Base-by-base conservation (phyloP, 2,329 filamentous ascomycete species). In the Colletotrichum sojae region DNA sequence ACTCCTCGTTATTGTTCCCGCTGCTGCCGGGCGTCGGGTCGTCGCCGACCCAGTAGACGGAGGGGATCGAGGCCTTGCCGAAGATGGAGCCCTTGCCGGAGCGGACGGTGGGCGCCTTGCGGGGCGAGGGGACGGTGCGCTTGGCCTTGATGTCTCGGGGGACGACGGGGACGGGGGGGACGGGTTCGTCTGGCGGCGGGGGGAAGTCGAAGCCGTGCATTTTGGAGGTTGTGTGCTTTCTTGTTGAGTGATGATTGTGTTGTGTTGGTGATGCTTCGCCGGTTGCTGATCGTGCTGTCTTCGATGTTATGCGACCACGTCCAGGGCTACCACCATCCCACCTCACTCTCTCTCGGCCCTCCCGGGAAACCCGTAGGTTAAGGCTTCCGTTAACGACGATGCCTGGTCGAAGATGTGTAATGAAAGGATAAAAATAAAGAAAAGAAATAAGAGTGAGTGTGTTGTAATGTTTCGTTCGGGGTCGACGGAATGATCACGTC, bases 1-100 rank as follows among this genome's bases (percentile, higher is more conserved):
- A 80, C 25, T 77, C 64, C 2, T 62, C 48, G 45, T 56, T 46
- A 49, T 63, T 39, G 27, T 51, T 5, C 8, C 58, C 48, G 45
- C 54, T 46, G 55, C 57, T 39, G 27, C 55, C 9, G 8, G 66
- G 69, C 10, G 63, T 69, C 56, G 67, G 53, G 9, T 66, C 67
- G 54, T 70, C 67, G 51, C 51, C 60, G 45, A 59, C 68, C 64
- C 68, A 70, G 57, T 70, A 70, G 22, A 70, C 66, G 31, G 62
- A 66, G 16, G 66, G 66, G 18, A 69, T 69, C n/a, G 62, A 60
- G 22, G 62, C 66, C 49, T 66, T 66, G 40, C 62, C 55, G 51
- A 69, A 66, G 51, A 69, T 69, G 62, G 66, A 69, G 10, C 54
- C 66, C 49, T 69, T 69, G 51, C 62, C 66, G 51, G 61, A 66